Conservation (phyloP, 495 filamentous ascomycete genomes). For the Hypoxylon trugodes region DNA sequence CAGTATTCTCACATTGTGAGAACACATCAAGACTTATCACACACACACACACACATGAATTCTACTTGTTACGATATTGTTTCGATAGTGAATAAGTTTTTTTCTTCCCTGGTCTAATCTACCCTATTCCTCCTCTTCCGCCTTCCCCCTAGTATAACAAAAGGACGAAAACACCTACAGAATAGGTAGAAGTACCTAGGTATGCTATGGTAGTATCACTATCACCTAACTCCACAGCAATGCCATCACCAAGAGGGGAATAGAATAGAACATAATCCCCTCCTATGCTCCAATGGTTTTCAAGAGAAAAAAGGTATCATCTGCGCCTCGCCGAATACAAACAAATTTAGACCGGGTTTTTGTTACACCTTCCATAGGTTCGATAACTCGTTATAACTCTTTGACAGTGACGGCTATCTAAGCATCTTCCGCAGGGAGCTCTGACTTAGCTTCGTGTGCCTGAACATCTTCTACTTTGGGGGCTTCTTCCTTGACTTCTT, state of each 20-base stretch:
- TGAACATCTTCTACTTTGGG: conserved; percentile 1
- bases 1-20: background rate
- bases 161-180: conserved; percentile 20
- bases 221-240: conserved; percentile 34
- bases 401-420: background rate
- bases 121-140: background rate
- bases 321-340: conserved; percentile 40
- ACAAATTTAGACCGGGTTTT: conserved; percentile 11
- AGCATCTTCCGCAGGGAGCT: background rate
- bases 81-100: background rate
- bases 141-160: conserved; percentile 10
- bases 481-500: conserved; percentile 5
- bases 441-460: conserved; percentile 1
- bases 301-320: conserved; percentile 40
- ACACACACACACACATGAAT: background rate
- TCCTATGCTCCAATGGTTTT: conserved; percentile 28
- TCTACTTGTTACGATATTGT: background rate
- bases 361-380: background rate
- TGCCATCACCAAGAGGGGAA: conserved; percentile 25
- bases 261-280: conserved; percentile 17
- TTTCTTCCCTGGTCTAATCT: conserved; percentile 6
- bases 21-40: background rate
- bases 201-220: conserved; percentile 35
- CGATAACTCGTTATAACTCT: background rate
- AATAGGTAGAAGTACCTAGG: conserved; percentile 18